Evolutionary conservation across 257 asterid genomes (phyloP).

Genomic region (Eucommia ulmoides): DNA sequence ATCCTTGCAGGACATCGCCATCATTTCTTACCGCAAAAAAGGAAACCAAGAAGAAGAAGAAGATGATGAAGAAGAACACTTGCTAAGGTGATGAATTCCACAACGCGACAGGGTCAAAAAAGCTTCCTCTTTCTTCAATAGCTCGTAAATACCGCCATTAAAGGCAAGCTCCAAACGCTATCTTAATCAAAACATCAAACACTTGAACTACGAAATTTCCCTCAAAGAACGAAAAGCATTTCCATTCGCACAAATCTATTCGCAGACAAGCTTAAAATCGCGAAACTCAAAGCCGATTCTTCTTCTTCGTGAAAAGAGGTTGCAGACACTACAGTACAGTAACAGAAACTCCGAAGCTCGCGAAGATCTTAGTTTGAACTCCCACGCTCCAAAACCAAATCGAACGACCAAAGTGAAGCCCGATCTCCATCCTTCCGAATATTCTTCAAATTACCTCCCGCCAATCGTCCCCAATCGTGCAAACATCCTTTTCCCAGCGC

Average conservation of each 20-base stretch:
- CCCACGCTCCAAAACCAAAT: not conserved
- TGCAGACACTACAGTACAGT: too few relatives aligned
- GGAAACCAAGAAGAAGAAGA: slow-evolving; percentile 6
- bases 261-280: too few relatives aligned
- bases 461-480: not conserved
- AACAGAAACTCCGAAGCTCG: too few relatives aligned
- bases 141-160: too few relatives aligned
- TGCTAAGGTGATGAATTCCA: slow-evolving; percentile 2
- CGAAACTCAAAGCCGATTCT: too few relatives aligned
- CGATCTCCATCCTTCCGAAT: not conserved
- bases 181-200: not conserved
- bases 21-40: slow-evolving; percentile 21
- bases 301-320: too few relatives aligned
- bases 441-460: not conserved
- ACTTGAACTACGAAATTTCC: too few relatives aligned
- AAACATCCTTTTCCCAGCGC: too few relatives aligned
- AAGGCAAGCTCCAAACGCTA: not conserved
- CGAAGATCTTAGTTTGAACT: too few relatives aligned
- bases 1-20: slow-evolving; percentile 66
- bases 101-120: too few relatives aligned
- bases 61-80: not conserved
- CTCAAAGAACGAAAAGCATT: too few relatives aligned
- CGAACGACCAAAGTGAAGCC: not conserved
- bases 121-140: not conserved
- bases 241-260: too few relatives aligned